Evolutionary conservation across 1,139 yeast genomes (phyloP).

Genomic region (Yamadazyma conglobata): DNA sequence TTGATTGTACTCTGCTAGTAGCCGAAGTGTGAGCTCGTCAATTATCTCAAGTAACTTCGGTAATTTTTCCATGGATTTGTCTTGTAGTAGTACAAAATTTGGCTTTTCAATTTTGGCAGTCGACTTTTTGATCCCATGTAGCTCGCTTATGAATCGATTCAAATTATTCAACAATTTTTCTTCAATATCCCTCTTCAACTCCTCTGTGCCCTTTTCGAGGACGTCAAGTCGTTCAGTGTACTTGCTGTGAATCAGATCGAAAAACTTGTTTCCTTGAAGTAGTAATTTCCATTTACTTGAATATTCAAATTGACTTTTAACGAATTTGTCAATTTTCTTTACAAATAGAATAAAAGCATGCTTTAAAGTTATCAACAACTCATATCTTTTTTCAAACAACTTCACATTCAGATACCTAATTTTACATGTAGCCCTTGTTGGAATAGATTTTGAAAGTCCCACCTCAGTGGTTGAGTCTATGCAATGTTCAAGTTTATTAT

Average conservation of each 20-base stretch:
- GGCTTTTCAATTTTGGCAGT: too few relatives aligned
- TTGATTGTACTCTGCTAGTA: too few relatives aligned
- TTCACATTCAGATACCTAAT: too few relatives aligned
- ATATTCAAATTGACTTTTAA: conserved; percentile 15
- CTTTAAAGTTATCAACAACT: conserved; percentile 5
- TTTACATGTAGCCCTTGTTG: too few relatives aligned
- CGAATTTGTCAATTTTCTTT: conserved; percentile 9
- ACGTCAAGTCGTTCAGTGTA: conserved; percentile 16
- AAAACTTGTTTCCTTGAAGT: conserved; percentile 14
- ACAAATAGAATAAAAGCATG: conserved; percentile 6
- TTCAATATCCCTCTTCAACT: background rate
- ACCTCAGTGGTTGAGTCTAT: conserved; percentile 12
- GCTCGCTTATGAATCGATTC: too few relatives aligned
- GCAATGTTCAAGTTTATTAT: conserved; percentile 10
- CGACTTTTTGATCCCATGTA: too few relatives aligned
- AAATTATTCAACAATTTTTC: background rate
- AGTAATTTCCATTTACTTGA: conserved; percentile 18
- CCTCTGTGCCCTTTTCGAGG: background rate
- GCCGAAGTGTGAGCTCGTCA: background rate
- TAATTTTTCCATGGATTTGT: too few relatives aligned
- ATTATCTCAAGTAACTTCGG: background rate
- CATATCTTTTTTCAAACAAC: conserved; percentile 2
- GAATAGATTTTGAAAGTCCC: conserved; percentile 4
- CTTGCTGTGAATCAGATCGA: conserved; percentile 18
- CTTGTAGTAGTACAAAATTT: too few relatives aligned